A percentile compares a stretch with the other conserved stretches of the same genome.
These are phyloP conservation scores for Pistacia integerrima DNA, from an alignment of 345 rosid species.

Conservation along the genomic window DNA sequence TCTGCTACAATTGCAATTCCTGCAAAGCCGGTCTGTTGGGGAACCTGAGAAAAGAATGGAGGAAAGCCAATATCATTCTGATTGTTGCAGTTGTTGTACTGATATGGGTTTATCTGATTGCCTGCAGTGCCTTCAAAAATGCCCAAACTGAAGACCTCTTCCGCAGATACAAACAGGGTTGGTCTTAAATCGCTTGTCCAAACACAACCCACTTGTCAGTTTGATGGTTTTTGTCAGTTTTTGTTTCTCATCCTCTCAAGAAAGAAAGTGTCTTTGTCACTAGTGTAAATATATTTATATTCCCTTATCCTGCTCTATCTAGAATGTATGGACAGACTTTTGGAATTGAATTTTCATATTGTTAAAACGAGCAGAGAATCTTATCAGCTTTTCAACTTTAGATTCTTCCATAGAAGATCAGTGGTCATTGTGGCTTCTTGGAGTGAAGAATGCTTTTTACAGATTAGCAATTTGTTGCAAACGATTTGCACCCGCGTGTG, in stretches of 20 bases:
- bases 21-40: constrained; percentile 90
- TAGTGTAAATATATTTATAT: constrained; percentile 27
- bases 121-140: constrained; percentile 84
- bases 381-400: constrained; percentile 24
- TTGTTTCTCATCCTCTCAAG: not conserved
- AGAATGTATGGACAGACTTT: constrained; percentile 18
- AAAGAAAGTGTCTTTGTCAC: constrained; percentile 4
- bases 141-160: constrained; percentile 87
- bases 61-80: constrained; percentile 74
- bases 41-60: constrained; percentile 83
- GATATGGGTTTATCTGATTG: constrained; percentile 79
- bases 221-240: not conserved
- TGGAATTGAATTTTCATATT: not conserved
- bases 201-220: constrained; percentile 10
- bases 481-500: not conserved
- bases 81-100: constrained; percentile 73
- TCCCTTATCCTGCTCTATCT: constrained; percentile 14
- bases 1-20: constrained; percentile 81
- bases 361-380: constrained; percentile 27
- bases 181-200: constrained; percentile 40
- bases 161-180: constrained; percentile 65
- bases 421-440: constrained; percentile 1
- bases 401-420: constrained; percentile 15
- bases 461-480: not conserved
- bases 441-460: constrained; percentile 5